Base-by-base conservation (phyloP, 495 filamentous ascomycete species). In the Cryomyces antarcticus region DNA sequence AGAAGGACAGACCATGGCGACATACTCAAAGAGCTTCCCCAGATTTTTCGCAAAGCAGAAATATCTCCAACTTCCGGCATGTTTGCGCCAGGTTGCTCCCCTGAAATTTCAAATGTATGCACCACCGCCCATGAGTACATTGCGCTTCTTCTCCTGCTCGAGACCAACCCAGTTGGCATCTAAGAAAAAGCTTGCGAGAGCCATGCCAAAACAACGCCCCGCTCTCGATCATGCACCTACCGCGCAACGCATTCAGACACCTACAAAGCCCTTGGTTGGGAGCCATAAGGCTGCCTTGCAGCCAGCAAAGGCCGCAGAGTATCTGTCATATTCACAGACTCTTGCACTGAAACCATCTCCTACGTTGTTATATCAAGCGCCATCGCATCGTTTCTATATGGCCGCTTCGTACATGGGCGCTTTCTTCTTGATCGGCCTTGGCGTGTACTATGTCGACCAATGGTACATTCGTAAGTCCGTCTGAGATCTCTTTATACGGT, bases 341-440 rank as follows among this genome's bases (percentile, higher is more conserved):
- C 9, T 41, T 46, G 31, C 46, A 47, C 40, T 10, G 13, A 11
- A 29, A 33, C 9, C 43, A 44, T 5, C 4, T 9, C 35, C 50
- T 49, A 42, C 33, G 13, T 10, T 42, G 33, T 39, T 49, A 42
- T 45, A 41, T 33, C 38, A 31, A 45, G 42, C n/a, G 11, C 35
- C 42, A 28, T 38, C 42, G 4, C 42, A 44, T 9, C 10, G n/a
- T 24, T 9, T 30, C 17, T 44, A 37, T 30, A 28, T 38, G 10
- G 6, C 24, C 6, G 33, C 10, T 6, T 44, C 17, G 11, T 38
- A 30, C 28, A 5, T 34, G 28, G 11, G 27, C 9, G 42, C 31
- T 35, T 17, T 41, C 30, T 39, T 44, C 38, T 44, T 43, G 29
- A 1, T 54, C 38, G 28, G 11, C 10, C 12, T 44, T 5, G 13